Evolutionary conservation across 176 grass and related monocot genomes (phyloP).

Genomic region (Paspalum vaginatum): DNA sequence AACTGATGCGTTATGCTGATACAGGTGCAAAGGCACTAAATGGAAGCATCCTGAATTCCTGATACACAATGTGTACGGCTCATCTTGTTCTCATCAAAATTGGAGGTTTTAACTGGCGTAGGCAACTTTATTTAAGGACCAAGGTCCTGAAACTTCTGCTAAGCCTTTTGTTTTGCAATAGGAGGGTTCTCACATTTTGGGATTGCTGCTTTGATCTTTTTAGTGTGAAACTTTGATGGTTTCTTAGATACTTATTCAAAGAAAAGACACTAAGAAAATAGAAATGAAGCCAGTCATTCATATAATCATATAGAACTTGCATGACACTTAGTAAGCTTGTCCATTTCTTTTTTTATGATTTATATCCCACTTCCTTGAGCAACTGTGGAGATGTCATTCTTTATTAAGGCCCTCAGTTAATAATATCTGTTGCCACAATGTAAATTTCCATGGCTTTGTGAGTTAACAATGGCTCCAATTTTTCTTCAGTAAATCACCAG

Average conservation of each 20-base stretch:
- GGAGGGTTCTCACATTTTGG: not conserved
- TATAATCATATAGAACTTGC: not conserved
- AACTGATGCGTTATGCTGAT: not conserved
- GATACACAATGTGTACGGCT: not conserved
- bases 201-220: not conserved
- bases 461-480: not conserved
- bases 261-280: not conserved
- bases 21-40: not conserved
- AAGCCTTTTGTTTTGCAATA: not conserved
- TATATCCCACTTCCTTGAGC: not conserved
- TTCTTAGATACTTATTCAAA: too few relatives aligned
- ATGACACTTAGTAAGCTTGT: not conserved
- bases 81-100: not conserved
- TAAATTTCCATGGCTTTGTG: not conserved
- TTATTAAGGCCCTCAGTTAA: not conserved
- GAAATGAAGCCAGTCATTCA: not conserved
- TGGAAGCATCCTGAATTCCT: slow-evolving; percentile 11
- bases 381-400: not conserved
- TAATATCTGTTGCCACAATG: not conserved
- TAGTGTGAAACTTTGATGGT: not conserved
- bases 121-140: not conserved
- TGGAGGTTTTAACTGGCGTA: slow-evolving; percentile 11
- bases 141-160: not conserved
- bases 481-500: too few relatives aligned
- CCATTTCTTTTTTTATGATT: not conserved